Base-by-base conservation (phyloP, 1,284 basidiomycete species). In the Cyathus pygmaeus region DNA sequence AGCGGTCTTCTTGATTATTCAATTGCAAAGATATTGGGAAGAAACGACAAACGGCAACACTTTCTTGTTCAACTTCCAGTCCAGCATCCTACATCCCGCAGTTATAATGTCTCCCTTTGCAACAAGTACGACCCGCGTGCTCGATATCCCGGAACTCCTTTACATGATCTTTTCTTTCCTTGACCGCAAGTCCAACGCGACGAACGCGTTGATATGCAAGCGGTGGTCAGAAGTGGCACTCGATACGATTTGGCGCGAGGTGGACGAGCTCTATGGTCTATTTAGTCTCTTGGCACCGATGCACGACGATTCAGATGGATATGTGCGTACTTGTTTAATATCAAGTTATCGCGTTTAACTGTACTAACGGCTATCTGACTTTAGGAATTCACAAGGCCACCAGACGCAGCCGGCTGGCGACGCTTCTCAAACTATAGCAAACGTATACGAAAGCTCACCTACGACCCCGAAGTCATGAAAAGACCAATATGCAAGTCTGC, bases 341-440 rank as follows among this genome's bases (percentile, higher is more conserved):
- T 36, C 33, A 7, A 36, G 9, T 36, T 15, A 7, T 15, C 33
- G 9, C 9, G 33, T 36, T 36, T 36, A 36, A 36, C 33, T 36
- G 33, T n/a, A n/a, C n/a, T n/a, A n/a, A 36, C 33, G 33, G n/a
- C n/a, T n/a, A 44, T n/a, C 33, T n/a, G n/a, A 55, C 36, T 36
- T 7, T 36, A 79, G 78, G 64, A 59, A 23, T 89, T 90, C 63
- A 65, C 67, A 9, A 72, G 80, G 3, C 71, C 76, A 0, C 81
- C 86, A 27, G 80, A 84, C 31, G 78, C 85, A 3, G 76, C 70
- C 24, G 85, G 89, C 71, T 91, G 89, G 89, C 71, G 73, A 23
- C 78, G 82, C 17, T 89, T 90, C 68, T 76, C 81, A 57, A 79
- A 76, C 33, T 90, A 89, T 64, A 82, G 82, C 23, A 71, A 77